A percentile compares a stretch with the other conserved stretches of the same genome.
phyloP scores from a whole-genome alignment of 148 eudicot genomes.

The Polygonum maritimum region DNA sequence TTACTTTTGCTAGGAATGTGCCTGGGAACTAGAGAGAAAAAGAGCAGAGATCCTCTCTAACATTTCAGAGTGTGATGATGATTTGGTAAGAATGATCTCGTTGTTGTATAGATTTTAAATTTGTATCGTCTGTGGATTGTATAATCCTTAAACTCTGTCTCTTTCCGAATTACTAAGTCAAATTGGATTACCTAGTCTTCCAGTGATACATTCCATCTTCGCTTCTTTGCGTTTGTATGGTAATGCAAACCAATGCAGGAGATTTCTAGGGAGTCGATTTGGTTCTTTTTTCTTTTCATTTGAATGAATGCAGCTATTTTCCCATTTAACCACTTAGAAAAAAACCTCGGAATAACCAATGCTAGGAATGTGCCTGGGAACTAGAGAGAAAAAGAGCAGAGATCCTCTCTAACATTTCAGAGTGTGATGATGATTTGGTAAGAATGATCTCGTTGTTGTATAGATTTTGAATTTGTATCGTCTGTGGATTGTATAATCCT shows the following conservation, averaged over 20 bases:
- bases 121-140: background rate
- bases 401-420: slow-evolving; percentile 33
- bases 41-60: slow-evolving; percentile 31
- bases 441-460: background rate
- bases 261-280: background rate
- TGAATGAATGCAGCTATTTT: background rate
- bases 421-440: slow-evolving; percentile 45
- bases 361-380: slow-evolving; percentile 35
- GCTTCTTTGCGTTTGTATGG: background rate
- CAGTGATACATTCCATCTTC: background rate
- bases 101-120: background rate
- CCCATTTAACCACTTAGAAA: background rate
- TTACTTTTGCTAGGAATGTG: slow-evolving; percentile 36
- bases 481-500: background rate
- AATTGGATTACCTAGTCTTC: background rate
- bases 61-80: slow-evolving; percentile 29
- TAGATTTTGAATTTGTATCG: background rate
- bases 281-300: background rate
- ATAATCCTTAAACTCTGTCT: background rate
- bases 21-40: slow-evolving; percentile 28
- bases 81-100: slow-evolving; percentile 30
- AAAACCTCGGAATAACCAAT: background rate
- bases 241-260: background rate
- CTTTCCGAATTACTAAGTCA: background rate
- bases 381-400: slow-evolving; percentile 30